phyloP scores from a whole-genome alignment of 2,329 filamentous ascomycete species.

The Berkeleyomyces basicola region DNA sequence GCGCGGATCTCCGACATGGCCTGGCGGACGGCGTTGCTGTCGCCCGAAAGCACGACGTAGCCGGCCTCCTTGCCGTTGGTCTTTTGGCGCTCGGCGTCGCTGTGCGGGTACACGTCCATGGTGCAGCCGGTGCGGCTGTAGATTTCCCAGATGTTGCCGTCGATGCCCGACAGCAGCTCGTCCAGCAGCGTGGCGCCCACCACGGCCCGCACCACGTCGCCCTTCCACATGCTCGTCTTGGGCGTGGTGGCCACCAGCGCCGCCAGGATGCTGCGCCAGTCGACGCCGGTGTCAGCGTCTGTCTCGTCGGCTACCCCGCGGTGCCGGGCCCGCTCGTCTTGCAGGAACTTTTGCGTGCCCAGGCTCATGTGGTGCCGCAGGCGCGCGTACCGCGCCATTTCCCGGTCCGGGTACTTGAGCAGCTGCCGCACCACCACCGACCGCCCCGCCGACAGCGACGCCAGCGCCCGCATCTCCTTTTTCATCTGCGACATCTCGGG shows the following conservation, averaged over 20 bases:
- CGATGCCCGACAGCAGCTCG: slow-evolving; percentile 14
- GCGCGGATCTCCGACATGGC: slow-evolving; percentile 8
- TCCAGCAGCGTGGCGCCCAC: slow-evolving; percentile 22
- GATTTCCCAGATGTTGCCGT: slow-evolving; percentile 19
- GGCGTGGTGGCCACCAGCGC: slow-evolving; percentile 24
- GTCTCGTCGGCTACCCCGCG: not conserved
- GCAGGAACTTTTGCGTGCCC: not conserved
- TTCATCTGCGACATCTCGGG: not conserved
- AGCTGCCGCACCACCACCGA: slow-evolving; percentile 4
- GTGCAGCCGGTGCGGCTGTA: slow-evolving; percentile 17
- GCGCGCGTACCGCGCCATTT: not conserved
- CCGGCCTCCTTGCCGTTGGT: not conserved
- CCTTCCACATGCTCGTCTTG: slow-evolving; percentile 18
- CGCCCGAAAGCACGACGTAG: slow-evolving; percentile 21
- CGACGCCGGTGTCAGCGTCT: slow-evolving; percentile 11
- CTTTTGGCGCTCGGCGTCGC: not conserved
- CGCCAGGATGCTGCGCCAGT: slow-evolving; percentile 26
- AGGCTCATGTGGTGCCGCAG: not conserved
- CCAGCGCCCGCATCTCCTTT: not conserved
- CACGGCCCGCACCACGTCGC: slow-evolving; percentile 24
- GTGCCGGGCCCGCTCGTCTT: not conserved
- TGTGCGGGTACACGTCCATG: slow-evolving; percentile 14
- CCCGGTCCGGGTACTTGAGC: not conserved
- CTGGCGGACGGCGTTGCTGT: slow-evolving; percentile 21
- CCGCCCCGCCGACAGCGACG: not conserved